These are phyloP conservation scores for Solanum chacoense DNA, from an alignment of 305 asterid species.

Conservation along the genomic window DNA sequence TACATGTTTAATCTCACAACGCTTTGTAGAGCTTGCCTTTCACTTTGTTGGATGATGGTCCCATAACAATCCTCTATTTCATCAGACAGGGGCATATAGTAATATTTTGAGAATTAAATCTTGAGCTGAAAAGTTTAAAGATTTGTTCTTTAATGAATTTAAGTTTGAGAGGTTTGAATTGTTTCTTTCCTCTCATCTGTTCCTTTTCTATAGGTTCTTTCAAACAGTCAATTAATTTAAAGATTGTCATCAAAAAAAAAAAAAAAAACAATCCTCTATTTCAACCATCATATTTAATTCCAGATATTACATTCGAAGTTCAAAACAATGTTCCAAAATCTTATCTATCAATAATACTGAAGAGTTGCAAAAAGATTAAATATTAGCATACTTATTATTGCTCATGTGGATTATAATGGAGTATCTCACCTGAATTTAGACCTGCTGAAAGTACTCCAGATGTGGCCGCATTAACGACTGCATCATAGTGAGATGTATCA, in stretches of 20 bases:
- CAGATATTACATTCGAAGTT: background rate
- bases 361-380: background rate
- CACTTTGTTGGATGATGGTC: background rate
- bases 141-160: too few species aligned
- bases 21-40: background rate
- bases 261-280: background rate
- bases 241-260: too few species aligned
- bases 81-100: too few species aligned
- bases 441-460: constrained; percentile 90
- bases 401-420: background rate
- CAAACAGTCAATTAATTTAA: too few species aligned
- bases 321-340: background rate
- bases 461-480: constrained; percentile 84
- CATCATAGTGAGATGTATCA: constrained; percentile 94
- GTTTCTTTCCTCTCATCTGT: too few species aligned
- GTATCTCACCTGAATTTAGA: constrained; percentile 52
- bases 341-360: background rate
- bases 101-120: too few species aligned
- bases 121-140: too few species aligned
- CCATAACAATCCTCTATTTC: background rate
- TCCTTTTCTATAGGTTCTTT: too few species aligned
- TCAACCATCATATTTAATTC: background rate
- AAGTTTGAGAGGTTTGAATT: too few species aligned
- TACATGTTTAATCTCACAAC: background rate
- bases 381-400: background rate